A percentile compares a stretch with the other conserved stretches of the same genome.
phyloP scores from a whole-genome alignment of 768 basidiomycete species.

The Tremella fuciformis region DNA sequence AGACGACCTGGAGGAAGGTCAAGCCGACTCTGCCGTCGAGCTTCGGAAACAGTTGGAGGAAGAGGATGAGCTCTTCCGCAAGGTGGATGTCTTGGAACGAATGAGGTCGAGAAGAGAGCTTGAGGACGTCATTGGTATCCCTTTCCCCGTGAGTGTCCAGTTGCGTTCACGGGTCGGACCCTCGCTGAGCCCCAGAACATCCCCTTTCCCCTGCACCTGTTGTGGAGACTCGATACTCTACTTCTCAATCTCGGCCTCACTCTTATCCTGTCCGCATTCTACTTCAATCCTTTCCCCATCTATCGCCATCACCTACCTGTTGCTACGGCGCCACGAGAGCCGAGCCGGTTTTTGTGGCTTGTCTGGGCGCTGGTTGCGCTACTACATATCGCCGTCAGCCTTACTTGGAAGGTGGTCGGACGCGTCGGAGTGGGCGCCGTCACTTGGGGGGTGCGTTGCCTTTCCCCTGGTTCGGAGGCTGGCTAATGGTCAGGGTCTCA shows the following conservation, averaged over 20 bases:
- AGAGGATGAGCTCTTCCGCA: constrained; percentile 44
- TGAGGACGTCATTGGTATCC: constrained; percentile 46
- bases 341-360: constrained; percentile 38
- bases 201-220: constrained; percentile 46
- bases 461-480: background rate
- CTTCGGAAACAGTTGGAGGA: constrained; percentile 25
- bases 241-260: constrained; percentile 50
- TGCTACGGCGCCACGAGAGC: constrained; percentile 19
- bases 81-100: constrained; percentile 46
- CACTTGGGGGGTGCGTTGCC: constrained; percentile 52
- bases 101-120: constrained; percentile 47
- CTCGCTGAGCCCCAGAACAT: constrained; percentile 37
- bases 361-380: constrained; percentile 34
- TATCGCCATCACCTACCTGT: constrained; percentile 26
- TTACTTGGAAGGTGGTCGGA: constrained; percentile 47
- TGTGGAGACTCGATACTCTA: constrained; percentile 50
- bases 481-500: constrained; percentile 42
- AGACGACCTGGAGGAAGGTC: constrained; percentile 17
- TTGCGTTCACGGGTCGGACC: background rate
- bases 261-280: constrained; percentile 48
- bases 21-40: constrained; percentile 6
- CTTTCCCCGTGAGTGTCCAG: constrained; percentile 43
- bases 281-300: constrained; percentile 47
- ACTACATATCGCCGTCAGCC: constrained; percentile 38
- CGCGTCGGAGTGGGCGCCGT: constrained; percentile 48